Conservation (phyloP, 73 alveolate species). For the Paramecium octaurelia region DNA sequence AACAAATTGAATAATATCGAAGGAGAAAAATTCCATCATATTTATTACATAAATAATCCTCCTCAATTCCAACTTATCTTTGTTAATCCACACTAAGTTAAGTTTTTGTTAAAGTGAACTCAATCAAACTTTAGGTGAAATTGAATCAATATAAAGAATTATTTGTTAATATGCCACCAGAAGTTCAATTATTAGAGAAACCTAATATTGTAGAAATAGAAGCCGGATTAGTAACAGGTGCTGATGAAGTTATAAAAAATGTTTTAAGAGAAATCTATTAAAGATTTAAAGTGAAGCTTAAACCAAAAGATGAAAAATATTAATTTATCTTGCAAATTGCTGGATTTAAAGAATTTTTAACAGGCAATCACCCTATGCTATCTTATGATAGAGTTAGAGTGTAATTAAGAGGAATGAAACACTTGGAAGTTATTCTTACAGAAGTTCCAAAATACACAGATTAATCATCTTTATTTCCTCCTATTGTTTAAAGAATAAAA, state of each 20-base stretch:
- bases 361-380: constrained; percentile 84
- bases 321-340: constrained; percentile 75
- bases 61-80: constrained; percentile 56
- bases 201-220: constrained; percentile 51
- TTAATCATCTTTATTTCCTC: constrained; percentile 55
- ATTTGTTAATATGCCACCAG: constrained; percentile 5
- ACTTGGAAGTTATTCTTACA: constrained; percentile 43
- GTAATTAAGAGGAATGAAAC: constrained; percentile 73
- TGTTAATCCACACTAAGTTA: constrained; percentile 66
- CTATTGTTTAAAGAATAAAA: constrained; percentile 17
- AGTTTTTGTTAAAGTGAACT: constrained; percentile 75
- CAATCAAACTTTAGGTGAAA: constrained; percentile 68
- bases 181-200: not conserved
- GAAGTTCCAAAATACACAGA: constrained; percentile 51
- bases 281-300: constrained; percentile 47
- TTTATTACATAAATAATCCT: constrained; percentile 51
- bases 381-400: constrained; percentile 86
- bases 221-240: constrained; percentile 63
- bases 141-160: constrained; percentile 62
- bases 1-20: constrained; percentile 13
- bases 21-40: constrained; percentile 57
- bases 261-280: constrained; percentile 66
- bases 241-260: constrained; percentile 82
- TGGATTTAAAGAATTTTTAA: constrained; percentile 80
- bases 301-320: constrained; percentile 64